These are phyloP conservation scores for Aspergillus pseudonomiae DNA, from an alignment of 2,329 filamentous ascomycete genomes.

Conservation along the genomic window DNA sequence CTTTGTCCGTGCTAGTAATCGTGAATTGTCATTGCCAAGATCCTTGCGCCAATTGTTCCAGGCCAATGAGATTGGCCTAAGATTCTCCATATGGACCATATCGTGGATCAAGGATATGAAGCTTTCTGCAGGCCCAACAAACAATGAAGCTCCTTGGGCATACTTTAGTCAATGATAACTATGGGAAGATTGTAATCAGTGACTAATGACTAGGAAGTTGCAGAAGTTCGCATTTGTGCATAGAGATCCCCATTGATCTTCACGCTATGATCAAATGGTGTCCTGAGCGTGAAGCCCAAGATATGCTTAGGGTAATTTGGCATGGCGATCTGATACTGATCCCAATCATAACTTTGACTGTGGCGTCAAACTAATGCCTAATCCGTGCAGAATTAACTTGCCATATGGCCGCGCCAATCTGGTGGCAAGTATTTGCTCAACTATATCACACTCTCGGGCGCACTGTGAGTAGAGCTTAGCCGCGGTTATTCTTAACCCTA, in stretches of 20 bases:
- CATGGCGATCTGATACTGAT: background rate
- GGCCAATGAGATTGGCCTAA: background rate
- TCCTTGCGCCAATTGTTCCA: background rate
- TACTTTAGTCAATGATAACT: background rate
- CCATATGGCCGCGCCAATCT: background rate
- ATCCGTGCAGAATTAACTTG: background rate
- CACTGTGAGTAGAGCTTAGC: too few relatives aligned
- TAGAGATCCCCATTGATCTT: background rate
- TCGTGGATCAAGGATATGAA: background rate
- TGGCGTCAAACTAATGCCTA: background rate
- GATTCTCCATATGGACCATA: background rate
- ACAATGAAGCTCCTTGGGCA: too few relatives aligned
- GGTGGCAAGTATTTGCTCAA: background rate
- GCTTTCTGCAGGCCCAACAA: background rate
- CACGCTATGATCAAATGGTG: background rate
- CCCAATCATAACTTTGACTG: background rate
- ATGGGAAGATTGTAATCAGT: background rate
- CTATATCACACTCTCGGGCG: background rate
- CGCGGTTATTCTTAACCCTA: background rate
- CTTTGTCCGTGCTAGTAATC: background rate
- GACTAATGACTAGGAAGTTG: background rate
- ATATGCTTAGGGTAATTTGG: background rate
- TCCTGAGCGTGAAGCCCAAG: background rate
- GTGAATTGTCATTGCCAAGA: slow-evolving; percentile 1
- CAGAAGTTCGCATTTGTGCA: background rate